Evolutionary conservation across 2,329 filamentous ascomycete species (phyloP), one percentile per base, ranked within the genome.

Genomic region (Colletotrichum sansevieriae): DNA sequence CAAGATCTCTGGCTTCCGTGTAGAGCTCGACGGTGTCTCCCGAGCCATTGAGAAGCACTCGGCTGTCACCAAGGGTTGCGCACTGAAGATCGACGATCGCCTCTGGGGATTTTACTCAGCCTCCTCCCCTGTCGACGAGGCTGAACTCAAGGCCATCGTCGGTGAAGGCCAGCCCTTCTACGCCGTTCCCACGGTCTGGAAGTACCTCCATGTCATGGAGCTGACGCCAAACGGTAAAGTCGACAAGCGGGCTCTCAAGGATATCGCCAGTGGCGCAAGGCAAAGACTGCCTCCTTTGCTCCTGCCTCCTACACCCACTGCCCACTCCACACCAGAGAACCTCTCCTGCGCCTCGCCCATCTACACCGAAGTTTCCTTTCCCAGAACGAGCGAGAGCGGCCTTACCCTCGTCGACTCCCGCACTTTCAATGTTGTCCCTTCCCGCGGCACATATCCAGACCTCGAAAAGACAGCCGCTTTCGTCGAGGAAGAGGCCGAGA

Each of bases 11-110:
- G 82, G 87, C 8, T 89, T 89, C 74, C 85, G 88, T 25, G 85
- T 90, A 52, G 87, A 90, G 75, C 83, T 90, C 10, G 87, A 89
- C 63, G 85, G 87, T 41, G 83, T 90, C 33, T 82, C 86, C 2
- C 77, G 82, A n/a, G 82, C 83, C 12, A 78, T 87, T 64, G 82
- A 82, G 71, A 78, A 80, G 47, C 82, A 81, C 22, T 78, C 82
- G 0, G 81, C 79, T 2, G 81, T 88, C 35, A 80, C 76, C 60
- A 83, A 82, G 71, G 85, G 83, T 2, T 82, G 82, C 33, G 82
- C 82, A 6, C 75, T 87, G 43, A 74, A 85, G 39, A 79, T 87
- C 44, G 78, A 84, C 55, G 80, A 80, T 7, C 75, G 82, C 18
- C 81, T 88, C 4, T 83, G 85, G 74, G 85, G 81, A 8, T 88